Evolutionary conservation across 352 stramenopile species (phyloP).

Genomic region (Pythium apleroticum): DNA sequence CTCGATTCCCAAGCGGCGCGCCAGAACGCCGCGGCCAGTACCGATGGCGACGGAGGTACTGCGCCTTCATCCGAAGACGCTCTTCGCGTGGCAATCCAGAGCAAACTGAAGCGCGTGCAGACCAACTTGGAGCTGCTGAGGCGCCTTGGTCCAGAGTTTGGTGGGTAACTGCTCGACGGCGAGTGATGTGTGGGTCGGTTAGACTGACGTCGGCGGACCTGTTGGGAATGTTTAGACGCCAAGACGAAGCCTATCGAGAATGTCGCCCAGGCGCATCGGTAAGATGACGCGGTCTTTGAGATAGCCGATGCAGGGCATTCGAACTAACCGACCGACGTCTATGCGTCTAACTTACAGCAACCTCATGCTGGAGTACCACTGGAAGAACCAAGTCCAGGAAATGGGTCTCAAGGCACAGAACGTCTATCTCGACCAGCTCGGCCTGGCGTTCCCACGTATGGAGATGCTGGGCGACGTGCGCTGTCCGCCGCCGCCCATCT

Average conservation of each 20-base stretch:
- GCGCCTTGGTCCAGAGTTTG: slow-evolving; percentile 83
- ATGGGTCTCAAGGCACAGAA: slow-evolving; percentile 83
- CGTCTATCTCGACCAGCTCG: slow-evolving; percentile 78
- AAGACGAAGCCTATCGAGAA: slow-evolving; percentile 88
- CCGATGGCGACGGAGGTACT: slow-evolving; percentile 8
- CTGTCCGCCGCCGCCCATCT: slow-evolving; percentile 62
- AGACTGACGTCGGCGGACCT: background rate
- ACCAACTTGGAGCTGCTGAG: slow-evolving; percentile 84
- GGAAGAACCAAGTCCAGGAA: slow-evolving; percentile 88
- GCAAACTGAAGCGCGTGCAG: slow-evolving; percentile 83
- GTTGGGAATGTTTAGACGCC: slow-evolving; percentile 41
- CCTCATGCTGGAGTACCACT: slow-evolving; percentile 89
- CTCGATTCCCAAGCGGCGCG: slow-evolving; percentile 41
- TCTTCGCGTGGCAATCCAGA: slow-evolving; percentile 79
- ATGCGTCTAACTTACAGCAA: slow-evolving; percentile 36
- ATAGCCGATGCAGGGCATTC: background rate
- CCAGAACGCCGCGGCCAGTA: slow-evolving; percentile 4
- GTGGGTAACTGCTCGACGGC: slow-evolving; percentile 29
- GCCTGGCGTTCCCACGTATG: slow-evolving; percentile 65
- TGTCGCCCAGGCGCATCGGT: slow-evolving; percentile 82
- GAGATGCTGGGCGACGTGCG: slow-evolving; percentile 83
- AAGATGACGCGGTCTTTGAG: background rate
- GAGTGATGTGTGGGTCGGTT: background rate
- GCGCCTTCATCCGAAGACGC: slow-evolving; percentile 50
- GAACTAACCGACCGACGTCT: slow-evolving; percentile 7